A percentile compares a stretch with the other conserved stretches of the same genome.
Evolutionary conservation across 2,329 filamentous ascomycete species (phyloP).

Genomic region (Purpureocillium lavendulum): DNA sequence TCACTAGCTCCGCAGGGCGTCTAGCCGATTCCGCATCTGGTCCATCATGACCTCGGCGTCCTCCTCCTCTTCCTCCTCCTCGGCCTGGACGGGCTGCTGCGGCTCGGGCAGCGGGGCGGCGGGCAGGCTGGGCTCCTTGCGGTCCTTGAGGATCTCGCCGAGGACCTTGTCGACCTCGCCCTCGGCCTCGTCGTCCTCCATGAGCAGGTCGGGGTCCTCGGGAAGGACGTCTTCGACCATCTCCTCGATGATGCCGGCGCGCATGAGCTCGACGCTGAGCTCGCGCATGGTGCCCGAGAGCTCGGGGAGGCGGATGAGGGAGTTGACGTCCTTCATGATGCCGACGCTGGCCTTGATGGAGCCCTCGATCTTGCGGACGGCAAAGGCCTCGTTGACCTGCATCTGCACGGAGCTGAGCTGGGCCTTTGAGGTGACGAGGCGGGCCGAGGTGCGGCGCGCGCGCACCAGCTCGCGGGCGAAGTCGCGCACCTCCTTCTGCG

Average conservation of each 20-base stretch:
- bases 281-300: slow-evolving; percentile 85
- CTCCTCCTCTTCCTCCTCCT: slow-evolving; percentile 71
- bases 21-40: slow-evolving; percentile 85
- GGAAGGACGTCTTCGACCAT: slow-evolving; percentile 86
- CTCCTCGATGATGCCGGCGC: slow-evolving; percentile 95
- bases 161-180: slow-evolving; percentile 87
- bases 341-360: slow-evolving; percentile 78
- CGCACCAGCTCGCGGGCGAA: slow-evolving; percentile 85
- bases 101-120: slow-evolving; percentile 48
- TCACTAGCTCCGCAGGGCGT: slow-evolving; percentile 75
- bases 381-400: slow-evolving; percentile 96
- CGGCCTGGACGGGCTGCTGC: slow-evolving; percentile 42
- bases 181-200: slow-evolving; percentile 69
- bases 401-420: slow-evolving; percentile 90
- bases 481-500: slow-evolving; percentile 71
- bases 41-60: slow-evolving; percentile 85
- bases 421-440: slow-evolving; percentile 79
- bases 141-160: slow-evolving; percentile 81
- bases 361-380: slow-evolving; percentile 90
- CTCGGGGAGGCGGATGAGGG: slow-evolving; percentile 73
- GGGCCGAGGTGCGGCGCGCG: slow-evolving; percentile 63
- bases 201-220: slow-evolving; percentile 60
- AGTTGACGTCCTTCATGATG: slow-evolving; percentile 97
- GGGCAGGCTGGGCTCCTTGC: slow-evolving; percentile 51
- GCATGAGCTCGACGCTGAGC: slow-evolving; percentile 78